Conservation (phyloP, 208 protist species). For the Leishmania tropica region DNA sequence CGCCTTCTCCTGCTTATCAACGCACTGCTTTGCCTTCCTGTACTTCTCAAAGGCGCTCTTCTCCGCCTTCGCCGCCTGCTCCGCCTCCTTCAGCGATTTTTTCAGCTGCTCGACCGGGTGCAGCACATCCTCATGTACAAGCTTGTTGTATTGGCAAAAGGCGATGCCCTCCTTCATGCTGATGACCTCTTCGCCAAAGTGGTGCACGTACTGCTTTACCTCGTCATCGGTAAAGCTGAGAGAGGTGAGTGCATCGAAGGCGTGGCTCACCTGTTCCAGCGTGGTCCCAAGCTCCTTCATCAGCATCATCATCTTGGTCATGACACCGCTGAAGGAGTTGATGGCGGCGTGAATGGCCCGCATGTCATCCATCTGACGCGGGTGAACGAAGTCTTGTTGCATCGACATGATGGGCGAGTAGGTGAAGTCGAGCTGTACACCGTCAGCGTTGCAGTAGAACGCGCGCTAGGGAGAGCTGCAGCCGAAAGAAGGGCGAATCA, state of each 20-base stretch:
- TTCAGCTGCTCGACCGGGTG: constrained; percentile 38
- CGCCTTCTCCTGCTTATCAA: constrained; percentile 51
- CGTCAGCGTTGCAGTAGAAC: neutral
- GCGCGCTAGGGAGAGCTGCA: neutral
- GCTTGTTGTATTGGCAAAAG: constrained; percentile 60
- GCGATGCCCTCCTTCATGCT: constrained; percentile 49
- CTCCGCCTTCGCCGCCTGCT: constrained; percentile 26
- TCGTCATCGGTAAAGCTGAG: constrained; percentile 43
- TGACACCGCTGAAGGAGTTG: constrained; percentile 41
- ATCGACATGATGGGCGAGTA: constrained; percentile 27
- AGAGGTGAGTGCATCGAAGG: constrained; percentile 50
- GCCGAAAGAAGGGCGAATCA: neutral
- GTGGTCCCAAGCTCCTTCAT: constrained; percentile 66
- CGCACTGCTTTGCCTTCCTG: constrained; percentile 29
- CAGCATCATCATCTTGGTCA: constrained; percentile 57
- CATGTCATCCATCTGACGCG: constrained; percentile 44
- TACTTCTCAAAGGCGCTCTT: constrained; percentile 34
- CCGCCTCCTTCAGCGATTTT: constrained; percentile 26
- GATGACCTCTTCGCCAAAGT: constrained; percentile 41
- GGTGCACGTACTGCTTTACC: constrained; percentile 39
- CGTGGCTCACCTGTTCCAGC: constrained; percentile 46
- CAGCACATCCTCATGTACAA: constrained; percentile 57
- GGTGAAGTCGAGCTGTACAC: neutral
- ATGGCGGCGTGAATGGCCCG: constrained; percentile 21
- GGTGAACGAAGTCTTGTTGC: constrained; percentile 41